Base-by-base conservation (phyloP, 129 eudicot genomes). In the Centaurea solstitialis region DNA sequence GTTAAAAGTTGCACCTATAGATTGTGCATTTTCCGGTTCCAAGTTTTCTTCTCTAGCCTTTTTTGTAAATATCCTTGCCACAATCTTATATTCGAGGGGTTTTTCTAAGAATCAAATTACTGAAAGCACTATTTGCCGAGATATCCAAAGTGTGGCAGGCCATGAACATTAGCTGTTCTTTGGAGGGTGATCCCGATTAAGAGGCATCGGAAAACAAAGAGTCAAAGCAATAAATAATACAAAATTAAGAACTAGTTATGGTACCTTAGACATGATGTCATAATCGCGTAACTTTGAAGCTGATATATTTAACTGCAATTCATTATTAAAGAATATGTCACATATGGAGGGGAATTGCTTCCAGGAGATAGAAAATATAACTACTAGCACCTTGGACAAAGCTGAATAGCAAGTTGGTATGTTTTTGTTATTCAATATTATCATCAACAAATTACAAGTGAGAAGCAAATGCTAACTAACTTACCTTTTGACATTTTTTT, bases 251-350 rank as follows among this genome's bases (percentile, higher is more conserved):
- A 13, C 57, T 47, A 22, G 37, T 47, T 65, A 62, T 13, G 79
- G 75, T 96, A 96, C 99, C 99, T 93, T 96, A 17, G 99, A 96
- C 64, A 86, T 40, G 72, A 91, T 45, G 82, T 96, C 99, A 72
- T 67, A 93, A 83, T 96, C 99, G 26, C 83, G 87, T 70, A 96
- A 82, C 57, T 91, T 86, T 59, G 95, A 85, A 82, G 98, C 99
- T 79, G 97, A 91, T 47, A 96, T 86, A 38, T 92, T 89, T 73
- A 96, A 80, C 99, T 96, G 97, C 89, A 86, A 71, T 18, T 39
- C 76, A 73, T 62, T 79, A 67, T 35, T 50, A 22, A 76, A 57
- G 38, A 73, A 74, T 73, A 67, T 66, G 76, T 77, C 26, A 64
- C 28, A 59, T 40, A 50, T 47, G 79, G 40, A 78, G 5, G 47